phyloP scores from a whole-genome alignment of 495 filamentous ascomycete genomes.

The Haplographium delicatum region DNA sequence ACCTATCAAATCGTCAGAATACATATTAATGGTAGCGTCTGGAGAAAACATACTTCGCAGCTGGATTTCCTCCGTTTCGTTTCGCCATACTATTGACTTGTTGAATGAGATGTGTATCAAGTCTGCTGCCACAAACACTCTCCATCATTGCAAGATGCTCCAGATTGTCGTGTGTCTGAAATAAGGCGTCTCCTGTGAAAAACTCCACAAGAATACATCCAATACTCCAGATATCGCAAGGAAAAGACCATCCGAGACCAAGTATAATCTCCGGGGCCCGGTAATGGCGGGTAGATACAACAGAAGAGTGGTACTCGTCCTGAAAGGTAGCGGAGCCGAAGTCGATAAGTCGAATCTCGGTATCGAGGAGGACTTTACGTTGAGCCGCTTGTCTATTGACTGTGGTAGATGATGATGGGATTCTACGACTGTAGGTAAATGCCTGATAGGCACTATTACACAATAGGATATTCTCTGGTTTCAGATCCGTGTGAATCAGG shows the following conservation, averaged over 20 bases:
- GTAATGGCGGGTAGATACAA: conserved; percentile 94
- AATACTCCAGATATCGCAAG: conserved; percentile 99
- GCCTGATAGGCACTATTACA: conserved; percentile 88
- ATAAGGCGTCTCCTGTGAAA: conserved; percentile 94
- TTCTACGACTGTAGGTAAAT: conserved; percentile 92
- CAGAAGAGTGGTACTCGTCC: conserved; percentile 96
- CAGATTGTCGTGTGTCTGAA: conserved; percentile 97
- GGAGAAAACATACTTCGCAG: conserved; percentile 68
- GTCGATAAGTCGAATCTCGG: conserved; percentile 95
- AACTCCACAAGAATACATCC: conserved; percentile 99
- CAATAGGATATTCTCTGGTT: conserved; percentile 96
- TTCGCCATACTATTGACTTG: conserved; percentile 62
- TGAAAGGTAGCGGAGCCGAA: conserved; percentile 98
- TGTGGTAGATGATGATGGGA: conserved; percentile 83
- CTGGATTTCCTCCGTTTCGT: conserved; percentile 63
- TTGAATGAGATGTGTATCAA: conserved; percentile 71
- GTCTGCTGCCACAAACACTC: conserved; percentile 65
- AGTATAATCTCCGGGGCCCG: conserved; percentile 96
- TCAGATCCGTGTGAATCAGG: conserved; percentile 95
- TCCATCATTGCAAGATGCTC: conserved; percentile 99
- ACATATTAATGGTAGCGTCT: not conserved
- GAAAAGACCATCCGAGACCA: conserved; percentile 94
- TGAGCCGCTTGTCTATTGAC: conserved; percentile 74
- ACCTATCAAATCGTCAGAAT: conserved; percentile 48
- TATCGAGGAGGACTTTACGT: conserved; percentile 83